Conservation (phyloP, 176 grass and related monocot species). For the Oryza meyeriana region DNA sequence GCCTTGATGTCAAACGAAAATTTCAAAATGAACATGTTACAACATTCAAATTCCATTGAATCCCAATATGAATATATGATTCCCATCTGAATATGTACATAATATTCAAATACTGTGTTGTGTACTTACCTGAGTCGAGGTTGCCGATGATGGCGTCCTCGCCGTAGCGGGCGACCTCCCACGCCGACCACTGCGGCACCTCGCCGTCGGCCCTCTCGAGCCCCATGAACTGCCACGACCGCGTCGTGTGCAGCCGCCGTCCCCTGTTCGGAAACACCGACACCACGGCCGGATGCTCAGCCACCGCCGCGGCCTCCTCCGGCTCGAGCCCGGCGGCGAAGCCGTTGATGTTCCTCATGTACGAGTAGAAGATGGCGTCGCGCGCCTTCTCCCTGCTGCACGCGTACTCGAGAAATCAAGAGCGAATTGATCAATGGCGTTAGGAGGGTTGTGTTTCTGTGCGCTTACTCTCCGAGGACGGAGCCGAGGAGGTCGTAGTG, state of each 20-base stretch:
- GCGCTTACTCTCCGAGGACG: slow-evolving; percentile 55
- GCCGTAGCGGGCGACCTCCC: slow-evolving; percentile 59
- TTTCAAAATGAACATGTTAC: not conserved
- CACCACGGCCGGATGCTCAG: slow-evolving; percentile 60
- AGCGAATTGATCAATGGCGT: not conserved
- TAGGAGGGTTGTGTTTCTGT: not conserved
- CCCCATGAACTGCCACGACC: slow-evolving; percentile 82
- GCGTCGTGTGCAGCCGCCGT: slow-evolving; percentile 70
- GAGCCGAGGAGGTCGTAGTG: slow-evolving; percentile 67
- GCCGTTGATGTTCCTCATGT: slow-evolving; percentile 75
- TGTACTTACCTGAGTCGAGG: slow-evolving; percentile 58
- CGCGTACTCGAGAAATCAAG: not conserved
- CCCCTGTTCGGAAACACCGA: slow-evolving; percentile 72
- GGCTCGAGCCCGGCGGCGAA: slow-evolving; percentile 66
- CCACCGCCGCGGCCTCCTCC: slow-evolving; percentile 39
- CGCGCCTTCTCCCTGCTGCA: slow-evolving; percentile 44
- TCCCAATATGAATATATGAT: not conserved
- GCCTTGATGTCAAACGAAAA: slow-evolving; percentile 27
- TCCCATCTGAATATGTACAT: too few species aligned
- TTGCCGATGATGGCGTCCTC: slow-evolving; percentile 72
- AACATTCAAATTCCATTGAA: not conserved
- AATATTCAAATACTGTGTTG: too few species aligned
- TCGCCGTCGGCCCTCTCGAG: slow-evolving; percentile 45
- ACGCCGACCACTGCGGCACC: slow-evolving; percentile 47
- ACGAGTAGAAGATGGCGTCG: slow-evolving; percentile 79